Evolutionary conservation across 1,284 basidiomycete species (phyloP).

Genomic region (Apiotrichum gamsii): DNA sequence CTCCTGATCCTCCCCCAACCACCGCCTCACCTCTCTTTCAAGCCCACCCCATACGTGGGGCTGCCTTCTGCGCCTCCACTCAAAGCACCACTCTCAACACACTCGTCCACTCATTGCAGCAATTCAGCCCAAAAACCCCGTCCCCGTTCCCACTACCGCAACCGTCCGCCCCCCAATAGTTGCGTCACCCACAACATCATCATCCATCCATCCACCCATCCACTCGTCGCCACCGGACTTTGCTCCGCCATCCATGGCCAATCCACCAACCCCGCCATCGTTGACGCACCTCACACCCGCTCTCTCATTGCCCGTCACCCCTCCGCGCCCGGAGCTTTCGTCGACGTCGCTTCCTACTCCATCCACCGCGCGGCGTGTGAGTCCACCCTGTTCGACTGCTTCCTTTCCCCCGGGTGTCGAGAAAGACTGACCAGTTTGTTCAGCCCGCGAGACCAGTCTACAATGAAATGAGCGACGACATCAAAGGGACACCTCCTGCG

Average conservation of each 20-base stretch:
- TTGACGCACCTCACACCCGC: constrained; percentile 12
- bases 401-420: background rate
- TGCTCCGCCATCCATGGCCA: constrained; percentile 10
- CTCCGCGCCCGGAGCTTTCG: constrained; percentile 20
- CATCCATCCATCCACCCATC: background rate
- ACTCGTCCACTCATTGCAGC: too few species aligned
- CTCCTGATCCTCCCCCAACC: too few species aligned
- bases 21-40: too few species aligned
- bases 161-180: too few species aligned
- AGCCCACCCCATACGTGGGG: too few species aligned
- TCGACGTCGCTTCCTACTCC: constrained; percentile 23
- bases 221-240: background rate
- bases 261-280: constrained; percentile 19
- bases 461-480: constrained; percentile 3
- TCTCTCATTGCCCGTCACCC: constrained; percentile 26
- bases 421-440: background rate
- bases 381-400: background rate
- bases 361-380: background rate
- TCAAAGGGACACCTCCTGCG: background rate
- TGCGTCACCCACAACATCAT: too few species aligned
- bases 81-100: too few species aligned
- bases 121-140: too few species aligned
- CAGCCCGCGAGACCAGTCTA: background rate
- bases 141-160: too few species aligned
- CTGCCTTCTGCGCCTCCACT: too few species aligned